Percentiles rank a stretch among this genome's conserved stretches.
phyloP scores from a whole-genome alignment of 2,329 filamentous ascomycete genomes.

The Fusarium floridanum region DNA sequence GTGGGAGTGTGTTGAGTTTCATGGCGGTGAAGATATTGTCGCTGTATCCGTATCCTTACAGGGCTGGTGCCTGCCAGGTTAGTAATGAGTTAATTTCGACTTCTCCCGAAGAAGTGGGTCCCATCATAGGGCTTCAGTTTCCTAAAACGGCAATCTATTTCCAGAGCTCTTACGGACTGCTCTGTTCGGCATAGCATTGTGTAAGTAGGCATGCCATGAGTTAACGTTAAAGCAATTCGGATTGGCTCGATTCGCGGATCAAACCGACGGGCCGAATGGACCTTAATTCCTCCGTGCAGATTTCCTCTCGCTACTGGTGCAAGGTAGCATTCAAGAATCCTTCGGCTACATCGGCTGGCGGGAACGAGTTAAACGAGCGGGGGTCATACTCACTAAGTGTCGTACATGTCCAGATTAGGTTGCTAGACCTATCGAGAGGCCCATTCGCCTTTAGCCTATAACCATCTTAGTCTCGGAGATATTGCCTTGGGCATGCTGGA shows the following conservation, averaged over 20 bases:
- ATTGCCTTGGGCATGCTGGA: background rate
- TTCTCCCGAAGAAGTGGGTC: background rate
- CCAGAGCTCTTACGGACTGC: background rate
- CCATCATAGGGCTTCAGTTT: background rate
- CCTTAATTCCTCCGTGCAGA: background rate
- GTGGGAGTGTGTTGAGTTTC: background rate
- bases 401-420: background rate
- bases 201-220: background rate
- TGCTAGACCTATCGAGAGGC: background rate
- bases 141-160: background rate
- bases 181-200: background rate
- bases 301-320: background rate
- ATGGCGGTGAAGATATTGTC: background rate
- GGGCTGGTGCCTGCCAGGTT: background rate
- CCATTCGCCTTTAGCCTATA: background rate
- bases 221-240: background rate
- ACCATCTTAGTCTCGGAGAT: background rate
- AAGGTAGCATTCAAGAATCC: background rate
- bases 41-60: background rate
- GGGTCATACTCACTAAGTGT: background rate
- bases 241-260: background rate
- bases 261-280: background rate
- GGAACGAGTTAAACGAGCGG: background rate
- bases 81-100: background rate
- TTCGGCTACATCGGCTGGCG: background rate